phyloP scores from a whole-genome alignment of 1,284 basidiomycete species.

The Rhodofomes roseus region DNA sequence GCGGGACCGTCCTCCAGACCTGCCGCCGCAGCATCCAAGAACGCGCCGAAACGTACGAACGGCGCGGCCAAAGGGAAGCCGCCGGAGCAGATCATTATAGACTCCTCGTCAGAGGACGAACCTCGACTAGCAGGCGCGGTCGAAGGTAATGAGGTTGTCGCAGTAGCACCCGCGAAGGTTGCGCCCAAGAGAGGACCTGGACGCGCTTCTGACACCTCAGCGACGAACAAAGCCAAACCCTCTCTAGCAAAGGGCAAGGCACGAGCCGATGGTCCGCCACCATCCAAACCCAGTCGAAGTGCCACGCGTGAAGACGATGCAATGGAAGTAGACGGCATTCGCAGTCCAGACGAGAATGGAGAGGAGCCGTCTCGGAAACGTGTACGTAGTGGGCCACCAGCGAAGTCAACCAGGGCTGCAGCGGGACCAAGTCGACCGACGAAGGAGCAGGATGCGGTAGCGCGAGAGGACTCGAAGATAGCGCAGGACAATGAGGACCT shows the following conservation, averaged over 20 bases:
- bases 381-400: not conserved
- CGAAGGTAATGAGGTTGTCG: constrained; percentile 11
- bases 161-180: constrained; percentile 7
- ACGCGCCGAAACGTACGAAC: not conserved
- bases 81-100: constrained; percentile 7
- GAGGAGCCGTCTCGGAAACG: constrained; percentile 8
- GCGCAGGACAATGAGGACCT: constrained; percentile 17
- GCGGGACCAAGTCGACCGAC: not conserved
- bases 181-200: constrained; percentile 13
- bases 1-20: constrained; percentile 23
- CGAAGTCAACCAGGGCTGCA: not conserved
- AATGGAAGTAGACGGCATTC: constrained; percentile 6
- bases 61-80: not conserved
- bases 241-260: constrained; percentile 24
- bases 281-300: not conserved
- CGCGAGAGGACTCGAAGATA: constrained; percentile 11
- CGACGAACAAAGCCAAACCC: constrained; percentile 16
- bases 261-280: constrained; percentile 13
- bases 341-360: constrained; percentile 1
- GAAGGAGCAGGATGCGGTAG: constrained; percentile 7
- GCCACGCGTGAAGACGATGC: not conserved
- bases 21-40: not conserved
- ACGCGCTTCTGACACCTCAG: constrained; percentile 3
- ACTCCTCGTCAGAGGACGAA: constrained; percentile 12
- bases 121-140: not conserved